Conservation (phyloP, 1,284 basidiomycete genomes). For the Violaceomyces palustris region DNA sequence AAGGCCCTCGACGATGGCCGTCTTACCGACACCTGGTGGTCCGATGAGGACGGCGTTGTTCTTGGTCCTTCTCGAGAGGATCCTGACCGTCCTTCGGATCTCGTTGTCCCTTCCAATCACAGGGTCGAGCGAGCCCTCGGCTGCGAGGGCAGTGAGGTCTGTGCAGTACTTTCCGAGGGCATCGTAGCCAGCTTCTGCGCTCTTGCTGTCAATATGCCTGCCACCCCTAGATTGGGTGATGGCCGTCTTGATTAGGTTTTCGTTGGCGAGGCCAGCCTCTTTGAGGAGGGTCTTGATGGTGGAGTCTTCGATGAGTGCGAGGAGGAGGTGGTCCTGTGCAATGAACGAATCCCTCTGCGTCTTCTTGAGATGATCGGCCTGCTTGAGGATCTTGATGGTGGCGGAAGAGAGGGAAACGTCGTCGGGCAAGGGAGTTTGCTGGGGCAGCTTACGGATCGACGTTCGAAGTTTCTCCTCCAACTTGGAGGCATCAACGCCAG, state of each 20-base stretch:
- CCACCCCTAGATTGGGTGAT: constrained; percentile 76
- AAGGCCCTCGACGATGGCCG: constrained; percentile 85
- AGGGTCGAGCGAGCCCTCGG: constrained; percentile 59
- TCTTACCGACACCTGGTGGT: constrained; percentile 53
- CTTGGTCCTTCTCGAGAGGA: constrained; percentile 63
- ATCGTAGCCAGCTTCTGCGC: constrained; percentile 57
- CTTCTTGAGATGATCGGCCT: constrained; percentile 42
- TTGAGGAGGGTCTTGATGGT: constrained; percentile 66
- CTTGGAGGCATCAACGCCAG: constrained; percentile 64
- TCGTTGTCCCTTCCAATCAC: constrained; percentile 57
- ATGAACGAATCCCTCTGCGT: constrained; percentile 77
- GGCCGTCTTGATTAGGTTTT: constrained; percentile 70
- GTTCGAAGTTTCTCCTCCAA: constrained; percentile 41
- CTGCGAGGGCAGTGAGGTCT: constrained; percentile 60
- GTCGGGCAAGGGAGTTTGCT: constrained; percentile 45
- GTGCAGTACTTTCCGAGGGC: constrained; percentile 54
- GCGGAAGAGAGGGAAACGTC: constrained; percentile 39
- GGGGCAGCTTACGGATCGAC: constrained; percentile 44
- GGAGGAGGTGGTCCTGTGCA: constrained; percentile 76
- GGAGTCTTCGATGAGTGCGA: constrained; percentile 71
- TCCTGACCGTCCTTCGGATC: constrained; percentile 51
- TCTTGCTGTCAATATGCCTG: constrained; percentile 71
- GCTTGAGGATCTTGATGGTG: constrained; percentile 40
- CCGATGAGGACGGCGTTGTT: constrained; percentile 90
- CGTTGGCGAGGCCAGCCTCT: constrained; percentile 65